Conservation (phyloP, 2,329 filamentous ascomycete genomes). For the Colletotrichum somersetense region DNA sequence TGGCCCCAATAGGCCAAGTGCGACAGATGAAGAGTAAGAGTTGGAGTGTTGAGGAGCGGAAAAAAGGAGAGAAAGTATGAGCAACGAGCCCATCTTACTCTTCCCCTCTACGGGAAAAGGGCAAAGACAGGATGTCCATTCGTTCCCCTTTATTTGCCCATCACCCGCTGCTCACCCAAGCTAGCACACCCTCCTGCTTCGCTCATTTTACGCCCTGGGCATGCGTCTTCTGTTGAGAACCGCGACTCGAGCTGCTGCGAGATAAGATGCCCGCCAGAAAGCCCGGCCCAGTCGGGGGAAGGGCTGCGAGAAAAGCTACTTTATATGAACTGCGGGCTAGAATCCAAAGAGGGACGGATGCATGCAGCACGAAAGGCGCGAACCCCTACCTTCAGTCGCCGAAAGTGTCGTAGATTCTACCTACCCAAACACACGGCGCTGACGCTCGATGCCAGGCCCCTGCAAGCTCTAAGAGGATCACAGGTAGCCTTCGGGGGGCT, state of each 20-base stretch:
- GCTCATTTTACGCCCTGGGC: constrained; percentile 6
- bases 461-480: constrained; percentile 26
- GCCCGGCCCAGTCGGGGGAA: constrained; percentile 17
- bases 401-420: neutral
- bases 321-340: constrained; percentile 18
- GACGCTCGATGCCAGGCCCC: constrained; percentile 14
- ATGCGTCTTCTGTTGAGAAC: constrained; percentile 29
- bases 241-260: constrained; percentile 4
- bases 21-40: neutral
- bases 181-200: constrained; percentile 14
- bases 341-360: constrained; percentile 13
- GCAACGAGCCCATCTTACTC: neutral
- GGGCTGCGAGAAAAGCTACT: constrained; percentile 12
- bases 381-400: constrained; percentile 4
- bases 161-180: constrained; percentile 23
- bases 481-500: neutral
- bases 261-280: constrained; percentile 1
- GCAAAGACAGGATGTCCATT: constrained; percentile 23
- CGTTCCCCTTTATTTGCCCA: constrained; percentile 31
- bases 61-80: neutral
- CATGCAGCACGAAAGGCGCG: constrained; percentile 11
- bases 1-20: neutral
- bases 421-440: constrained; percentile 21
- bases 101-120: constrained; percentile 11
- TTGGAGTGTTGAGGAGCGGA: neutral